phyloP scores from a whole-genome alignment of 805 yeast species.

The Lipomyces yamadae region DNA sequence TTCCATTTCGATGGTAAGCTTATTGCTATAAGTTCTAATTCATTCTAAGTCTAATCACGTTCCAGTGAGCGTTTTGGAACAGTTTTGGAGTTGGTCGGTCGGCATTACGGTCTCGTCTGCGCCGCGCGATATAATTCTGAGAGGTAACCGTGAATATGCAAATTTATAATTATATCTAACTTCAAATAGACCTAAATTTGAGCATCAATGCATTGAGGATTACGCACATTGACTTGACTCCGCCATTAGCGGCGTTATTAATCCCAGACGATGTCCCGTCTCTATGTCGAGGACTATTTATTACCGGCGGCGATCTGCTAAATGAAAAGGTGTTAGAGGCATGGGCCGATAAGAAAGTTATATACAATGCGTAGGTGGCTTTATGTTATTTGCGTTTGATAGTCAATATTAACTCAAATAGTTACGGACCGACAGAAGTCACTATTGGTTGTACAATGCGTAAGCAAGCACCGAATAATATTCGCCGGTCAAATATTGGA shows the following conservation, averaged over 20 bases:
- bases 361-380: constrained; percentile 38
- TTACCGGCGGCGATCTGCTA: constrained; percentile 42
- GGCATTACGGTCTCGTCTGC: constrained; percentile 39
- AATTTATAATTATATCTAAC: not conserved
- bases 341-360: constrained; percentile 39
- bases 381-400: not conserved
- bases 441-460: constrained; percentile 41
- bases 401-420: not conserved
- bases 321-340: constrained; percentile 38
- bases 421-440: constrained; percentile 42
- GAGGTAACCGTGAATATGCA: constrained; percentile 12
- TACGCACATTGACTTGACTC: constrained; percentile 41
- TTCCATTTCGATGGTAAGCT: constrained; percentile 40
- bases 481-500: constrained; percentile 40
- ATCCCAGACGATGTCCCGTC: constrained; percentile 63
- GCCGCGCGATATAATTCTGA: constrained; percentile 36
- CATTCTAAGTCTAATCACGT: not conserved
- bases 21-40: not conserved
- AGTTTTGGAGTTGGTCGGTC: constrained; percentile 42
- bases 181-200: constrained; percentile 27
- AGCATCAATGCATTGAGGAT: constrained; percentile 32
- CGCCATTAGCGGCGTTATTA: constrained; percentile 73
- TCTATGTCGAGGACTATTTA: constrained; percentile 38
- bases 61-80: constrained; percentile 40
- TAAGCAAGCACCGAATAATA: constrained; percentile 31